phyloP scores from a whole-genome alignment of 164 flowering plant species.

The Nymphaea thermarum region DNA sequence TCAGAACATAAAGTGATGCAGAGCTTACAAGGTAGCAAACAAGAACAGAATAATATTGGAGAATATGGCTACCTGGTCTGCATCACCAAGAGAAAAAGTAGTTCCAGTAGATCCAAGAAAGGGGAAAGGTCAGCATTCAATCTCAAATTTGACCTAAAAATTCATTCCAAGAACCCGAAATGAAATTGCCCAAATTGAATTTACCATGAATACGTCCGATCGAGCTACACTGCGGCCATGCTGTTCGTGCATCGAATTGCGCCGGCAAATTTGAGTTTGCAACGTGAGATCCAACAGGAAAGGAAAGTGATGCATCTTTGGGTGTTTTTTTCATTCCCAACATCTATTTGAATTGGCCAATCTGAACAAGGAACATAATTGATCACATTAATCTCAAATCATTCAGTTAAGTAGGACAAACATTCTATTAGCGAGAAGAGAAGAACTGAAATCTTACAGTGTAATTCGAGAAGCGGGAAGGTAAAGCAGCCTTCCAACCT shows the following conservation, averaged over 20 bases:
- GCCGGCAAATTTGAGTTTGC: slow-evolving; percentile 47
- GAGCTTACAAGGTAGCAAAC: no score
- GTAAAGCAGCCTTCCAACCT: slow-evolving; percentile 81
- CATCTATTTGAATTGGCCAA: slow-evolving; percentile 64
- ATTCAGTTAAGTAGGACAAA: no score
- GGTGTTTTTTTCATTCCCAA: slow-evolving; percentile 74
- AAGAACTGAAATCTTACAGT: slow-evolving; percentile 36
- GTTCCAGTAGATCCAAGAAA: not conserved
- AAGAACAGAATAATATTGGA: no score
- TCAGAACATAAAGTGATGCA: no score
- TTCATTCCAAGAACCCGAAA: slow-evolving; percentile 1
- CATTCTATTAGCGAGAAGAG: not conserved
- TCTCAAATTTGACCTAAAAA: no score
- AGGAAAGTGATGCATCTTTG: slow-evolving; percentile 16
- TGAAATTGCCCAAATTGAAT: slow-evolving; percentile 11
- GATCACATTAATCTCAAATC: not conserved
- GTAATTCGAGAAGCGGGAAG: slow-evolving; percentile 56
- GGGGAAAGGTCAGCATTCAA: not conserved
- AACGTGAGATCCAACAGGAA: slow-evolving; percentile 45
- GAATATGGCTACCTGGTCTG: not conserved
- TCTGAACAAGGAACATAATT: slow-evolving; percentile 20
- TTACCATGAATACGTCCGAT: slow-evolving; percentile 72
- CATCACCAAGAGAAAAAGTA: not conserved
- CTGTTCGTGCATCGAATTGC: slow-evolving; percentile 74
- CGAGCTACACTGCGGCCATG: slow-evolving; percentile 75